phyloP scores from a whole-genome alignment of 345 rosid genomes.

The Atalantia buxifolia region DNA sequence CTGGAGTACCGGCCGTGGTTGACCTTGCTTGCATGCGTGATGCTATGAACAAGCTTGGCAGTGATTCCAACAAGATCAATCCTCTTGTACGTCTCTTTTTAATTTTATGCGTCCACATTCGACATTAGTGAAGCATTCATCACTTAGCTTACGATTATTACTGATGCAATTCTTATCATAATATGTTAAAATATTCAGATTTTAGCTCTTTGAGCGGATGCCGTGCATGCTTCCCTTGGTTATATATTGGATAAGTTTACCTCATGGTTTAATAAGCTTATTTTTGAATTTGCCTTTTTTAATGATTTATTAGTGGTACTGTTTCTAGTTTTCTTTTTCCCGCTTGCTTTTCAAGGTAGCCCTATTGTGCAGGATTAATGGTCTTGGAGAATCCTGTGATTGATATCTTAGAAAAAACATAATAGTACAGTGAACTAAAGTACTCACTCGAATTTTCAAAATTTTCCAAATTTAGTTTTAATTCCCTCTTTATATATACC shows the following conservation, averaged over 20 bases:
- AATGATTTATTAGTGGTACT: neutral
- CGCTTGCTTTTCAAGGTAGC: neutral
- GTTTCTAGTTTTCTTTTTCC: neutral
- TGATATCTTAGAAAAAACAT: neutral
- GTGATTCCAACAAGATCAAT: slow-evolving; percentile 89
- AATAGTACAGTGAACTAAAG: neutral
- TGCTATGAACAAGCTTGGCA: slow-evolving; percentile 89
- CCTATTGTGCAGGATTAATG: neutral
- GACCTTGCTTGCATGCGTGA: slow-evolving; percentile 99
- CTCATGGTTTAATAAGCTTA: neutral
- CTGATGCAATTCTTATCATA: neutral
- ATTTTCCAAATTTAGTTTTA: neutral
- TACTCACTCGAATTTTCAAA: neutral
- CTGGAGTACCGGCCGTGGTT: slow-evolving; percentile 99
- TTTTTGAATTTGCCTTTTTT: neutral
- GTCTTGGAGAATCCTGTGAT: neutral
- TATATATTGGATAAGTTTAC: neutral
- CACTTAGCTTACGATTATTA: neutral
- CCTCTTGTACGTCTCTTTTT: slow-evolving; percentile 52
- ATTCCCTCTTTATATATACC: neutral
- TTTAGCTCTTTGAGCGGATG: neutral
- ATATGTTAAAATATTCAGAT: neutral
- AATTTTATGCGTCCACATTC: neutral
- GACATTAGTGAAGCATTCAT: neutral
- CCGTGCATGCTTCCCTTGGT: neutral